Evolutionary conservation across 2,329 filamentous ascomycete genomes (phyloP).

Genomic region (Venturia asperata): DNA sequence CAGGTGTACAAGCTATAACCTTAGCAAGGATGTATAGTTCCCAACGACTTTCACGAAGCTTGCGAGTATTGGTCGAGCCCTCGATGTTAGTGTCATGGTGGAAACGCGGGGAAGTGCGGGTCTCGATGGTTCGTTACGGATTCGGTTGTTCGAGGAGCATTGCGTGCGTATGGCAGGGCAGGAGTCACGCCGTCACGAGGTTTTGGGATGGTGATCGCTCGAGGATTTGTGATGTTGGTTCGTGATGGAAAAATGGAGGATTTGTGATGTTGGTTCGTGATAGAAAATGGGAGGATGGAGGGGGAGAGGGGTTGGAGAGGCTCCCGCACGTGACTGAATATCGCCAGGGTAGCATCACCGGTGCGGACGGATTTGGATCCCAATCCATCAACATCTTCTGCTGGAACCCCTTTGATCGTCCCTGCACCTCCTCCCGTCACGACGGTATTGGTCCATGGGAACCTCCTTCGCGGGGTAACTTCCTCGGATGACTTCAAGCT

Average conservation of each 20-base stretch:
- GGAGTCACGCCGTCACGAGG: not conserved
- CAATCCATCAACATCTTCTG: no score
- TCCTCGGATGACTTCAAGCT: not conserved
- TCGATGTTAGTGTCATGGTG: not conserved
- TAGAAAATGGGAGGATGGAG: no score
- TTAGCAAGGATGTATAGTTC: not conserved
- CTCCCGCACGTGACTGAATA: not conserved
- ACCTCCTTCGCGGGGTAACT: not conserved
- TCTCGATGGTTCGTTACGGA: constrained; percentile 5
- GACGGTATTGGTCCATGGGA: not conserved
- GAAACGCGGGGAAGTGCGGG: constrained; percentile 10
- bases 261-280: no score
- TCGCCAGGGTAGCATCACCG: no score
- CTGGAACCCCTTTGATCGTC: not conserved
- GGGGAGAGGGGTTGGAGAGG: no score
- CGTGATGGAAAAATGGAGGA: no score
- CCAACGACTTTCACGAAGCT: not conserved
- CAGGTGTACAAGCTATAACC: not conserved
- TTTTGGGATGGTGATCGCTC: not conserved
- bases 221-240: not conserved
- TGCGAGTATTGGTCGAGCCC: not conserved
- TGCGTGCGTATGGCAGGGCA: not conserved
- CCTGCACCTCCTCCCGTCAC: not conserved
- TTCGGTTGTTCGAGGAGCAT: not conserved
- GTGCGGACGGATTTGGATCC: no score